Base-by-base conservation (phyloP, 305 asterid genomes). In the Andrographis paniculata region DNA sequence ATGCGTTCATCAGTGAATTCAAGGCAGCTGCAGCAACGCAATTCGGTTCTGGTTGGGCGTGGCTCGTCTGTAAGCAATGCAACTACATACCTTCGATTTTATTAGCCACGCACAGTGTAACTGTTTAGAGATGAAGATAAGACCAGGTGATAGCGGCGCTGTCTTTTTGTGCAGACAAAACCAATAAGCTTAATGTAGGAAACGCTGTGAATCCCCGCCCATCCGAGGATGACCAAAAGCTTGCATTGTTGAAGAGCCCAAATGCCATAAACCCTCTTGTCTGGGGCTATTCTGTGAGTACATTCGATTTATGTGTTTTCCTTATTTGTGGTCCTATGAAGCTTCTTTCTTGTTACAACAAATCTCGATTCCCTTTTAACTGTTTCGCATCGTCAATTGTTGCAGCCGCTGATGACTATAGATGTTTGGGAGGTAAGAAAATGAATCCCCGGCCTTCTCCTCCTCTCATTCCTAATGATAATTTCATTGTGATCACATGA, bases 11-110 rank as follows among this genome's bases (percentile, higher is more conserved):
- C 15, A 70, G 55, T 28, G 92, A 80, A 64, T 76, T 91, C 64
- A 86, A 80, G 83, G 65, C 83, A 22, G 96, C 93, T 56, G 99
- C 96, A 51, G 71, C 83, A 21, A 80, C 93, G 20, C 99, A 86
- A 57, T 83, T 78, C 55, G 99, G 96, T 55, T 91, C 95, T 23
- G 99, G 99, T 61, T 91, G 99, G 99, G 89, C 96, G 51, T 91
- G 99, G 99, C 95, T 91, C 55, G 94, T 78, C 5, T 91, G 96
- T 86, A 70, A 75, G 96, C 57, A 48, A 53, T 45, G 49, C 17
- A 14, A 17, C 8, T 21, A 21, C 31, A 45, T 40, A n/a, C 11
- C 38, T 47, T 59, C 24, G 42, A 33, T 16, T 43, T 42, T 22
- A 15, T 31, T 43, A 50, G 31, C 14, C 20, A 18, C 47, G 8